A percentile compares a stretch with the other conserved stretches of the same genome.
These are phyloP conservation scores for Trichoderma gracile DNA, from an alignment of 2,329 filamentous ascomycete genomes.

Conservation along the genomic window DNA sequence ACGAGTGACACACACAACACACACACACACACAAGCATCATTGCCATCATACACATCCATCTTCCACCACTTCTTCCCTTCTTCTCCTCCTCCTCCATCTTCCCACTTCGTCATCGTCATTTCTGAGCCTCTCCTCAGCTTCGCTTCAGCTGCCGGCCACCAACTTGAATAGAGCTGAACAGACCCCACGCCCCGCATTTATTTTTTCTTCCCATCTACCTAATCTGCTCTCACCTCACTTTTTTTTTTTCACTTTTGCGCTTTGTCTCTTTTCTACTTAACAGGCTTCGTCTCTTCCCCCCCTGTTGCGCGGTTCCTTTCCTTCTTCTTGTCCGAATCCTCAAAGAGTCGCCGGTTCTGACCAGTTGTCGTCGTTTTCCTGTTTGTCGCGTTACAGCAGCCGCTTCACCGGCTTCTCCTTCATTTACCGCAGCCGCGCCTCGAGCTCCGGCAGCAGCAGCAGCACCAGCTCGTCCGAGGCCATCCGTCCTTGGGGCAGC, in stretches of 20 bases:
- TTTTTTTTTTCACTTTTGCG: not conserved
- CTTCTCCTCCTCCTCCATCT: not conserved
- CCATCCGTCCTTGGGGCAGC: slow-evolving; percentile 16
- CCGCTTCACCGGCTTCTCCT: slow-evolving; percentile 20
- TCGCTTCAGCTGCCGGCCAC: slow-evolving; percentile 8
- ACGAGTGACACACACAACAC: too few relatives aligned
- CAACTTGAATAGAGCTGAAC: not conserved
- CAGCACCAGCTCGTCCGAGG: slow-evolving; percentile 20
- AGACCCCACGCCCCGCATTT: slow-evolving; percentile 25
- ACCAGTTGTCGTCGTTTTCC: not conserved
- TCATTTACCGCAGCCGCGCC: slow-evolving; percentile 20
- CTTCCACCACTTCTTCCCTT: not conserved
- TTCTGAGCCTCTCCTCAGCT: slow-evolving; percentile 14
- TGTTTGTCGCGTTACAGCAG: not conserved
- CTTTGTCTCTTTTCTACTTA: not conserved
- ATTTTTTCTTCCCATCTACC: not conserved
- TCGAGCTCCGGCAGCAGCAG: slow-evolving; percentile 18
- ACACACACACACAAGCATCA: not conserved
- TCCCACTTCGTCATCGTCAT: not conserved
- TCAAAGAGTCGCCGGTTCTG: not conserved
- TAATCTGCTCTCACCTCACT: not conserved
- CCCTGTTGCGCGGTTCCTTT: too few relatives aligned
- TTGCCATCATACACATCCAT: not conserved
- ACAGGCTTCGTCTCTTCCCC: too few relatives aligned
- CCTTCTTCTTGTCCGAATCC: not conserved